Evolutionary conservation across 805 yeast genomes (phyloP).

Genomic region (Saturnispora saitoi): DNA sequence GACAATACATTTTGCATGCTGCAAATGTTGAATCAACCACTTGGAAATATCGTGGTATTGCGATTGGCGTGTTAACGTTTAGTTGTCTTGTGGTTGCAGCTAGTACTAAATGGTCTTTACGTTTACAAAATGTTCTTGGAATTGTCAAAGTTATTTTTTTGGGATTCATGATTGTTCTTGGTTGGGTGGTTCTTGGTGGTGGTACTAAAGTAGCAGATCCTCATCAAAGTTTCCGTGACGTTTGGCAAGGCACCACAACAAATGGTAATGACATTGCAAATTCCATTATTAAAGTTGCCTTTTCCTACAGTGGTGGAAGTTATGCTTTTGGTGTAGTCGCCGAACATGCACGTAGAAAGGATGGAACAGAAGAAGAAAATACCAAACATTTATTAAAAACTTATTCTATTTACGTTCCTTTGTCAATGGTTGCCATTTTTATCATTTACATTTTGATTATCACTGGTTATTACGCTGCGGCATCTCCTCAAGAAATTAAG

Average conservation of each 20-base stretch:
- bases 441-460: conserved; percentile 68
- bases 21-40: conserved; percentile 58
- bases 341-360: conserved; percentile 32
- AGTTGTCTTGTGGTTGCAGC: conserved; percentile 56
- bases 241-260: conserved; percentile 34
- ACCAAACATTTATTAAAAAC: conserved; percentile 35
- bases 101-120: conserved; percentile 57
- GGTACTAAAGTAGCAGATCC: conserved; percentile 34
- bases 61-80: conserved; percentile 64
- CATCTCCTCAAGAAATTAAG: conserved; percentile 45
- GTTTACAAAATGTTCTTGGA: conserved; percentile 59
- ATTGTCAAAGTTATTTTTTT: conserved; percentile 66
- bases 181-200: conserved; percentile 79
- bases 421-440: conserved; percentile 52
- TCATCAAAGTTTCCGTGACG: conserved; percentile 26
- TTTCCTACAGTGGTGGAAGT: conserved; percentile 34
- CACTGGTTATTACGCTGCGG: conserved; percentile 76
- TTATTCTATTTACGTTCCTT: conserved; percentile 65
- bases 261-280: conserved; percentile 35
- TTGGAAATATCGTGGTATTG: conserved; percentile 75
- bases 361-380: conserved; percentile 40
- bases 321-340: conserved; percentile 33
- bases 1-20: conserved; percentile 68
- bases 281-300: conserved; percentile 37
- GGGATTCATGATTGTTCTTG: conserved; percentile 60